Evolutionary conservation across 2,329 filamentous ascomycete genomes (phyloP), one percentile per base, ranked within the genome.

Genomic region (Paecilomyces sp.): DNA sequence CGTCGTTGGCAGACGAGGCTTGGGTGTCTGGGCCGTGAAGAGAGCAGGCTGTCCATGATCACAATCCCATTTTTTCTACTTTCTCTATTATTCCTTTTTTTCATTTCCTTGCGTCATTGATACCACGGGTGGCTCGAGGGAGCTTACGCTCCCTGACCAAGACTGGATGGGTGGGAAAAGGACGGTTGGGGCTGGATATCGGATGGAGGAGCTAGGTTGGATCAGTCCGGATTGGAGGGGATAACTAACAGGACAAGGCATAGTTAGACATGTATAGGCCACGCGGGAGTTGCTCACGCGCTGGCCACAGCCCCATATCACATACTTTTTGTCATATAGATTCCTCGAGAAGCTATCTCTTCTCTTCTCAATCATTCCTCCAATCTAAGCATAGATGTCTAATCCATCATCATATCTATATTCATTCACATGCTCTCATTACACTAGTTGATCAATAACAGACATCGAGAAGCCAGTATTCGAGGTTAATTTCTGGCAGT

Each of bases 1-100:
- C 28, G 78, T 82, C 2, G 63, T 81, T 36, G 79, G 79, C 1
- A 72, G 79, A 58, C 75, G 79, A 51, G 81, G 81, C 1, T 63
- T 83, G 60, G 74, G 70, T n/a, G 75, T 82, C 53, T 82, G 80
- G 79, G 74, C 71, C 63, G 77, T 79, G 31, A 68, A 71, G 52
- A 65, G 71, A 54, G 61, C 65, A 57, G 73, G 67, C 36, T 71
- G 69, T 63, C 11, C 5, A 30, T 53, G 24, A 53, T 53, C 41
- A 47, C 41, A 47, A 22, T 2, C 8, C 7, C 41, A 5, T 47
- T 47, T 47, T 47, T 47, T 47, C 41, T 47, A 11, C 9, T 18
- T 41, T 33, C 9, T 33, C n/a, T 47, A 18, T 47, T n/a, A 7
- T 4, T 33, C 11, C 1, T 33, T 33, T 33, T 33, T 47, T 22